phyloP scores from a whole-genome alignment of 2,329 filamentous ascomycete species.

The Aspergillus tubingensis region DNA sequence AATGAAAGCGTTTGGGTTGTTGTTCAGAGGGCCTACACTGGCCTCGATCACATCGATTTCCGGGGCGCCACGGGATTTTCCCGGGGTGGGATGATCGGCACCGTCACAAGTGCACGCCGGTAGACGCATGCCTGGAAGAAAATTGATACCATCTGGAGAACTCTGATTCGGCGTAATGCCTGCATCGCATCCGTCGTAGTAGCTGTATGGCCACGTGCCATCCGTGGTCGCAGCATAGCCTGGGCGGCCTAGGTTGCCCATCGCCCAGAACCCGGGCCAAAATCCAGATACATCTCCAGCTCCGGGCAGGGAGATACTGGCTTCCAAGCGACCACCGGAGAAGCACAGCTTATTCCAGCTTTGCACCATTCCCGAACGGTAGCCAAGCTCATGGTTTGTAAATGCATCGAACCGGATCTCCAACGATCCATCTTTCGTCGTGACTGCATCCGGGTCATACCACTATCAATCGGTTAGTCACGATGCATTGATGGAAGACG shows the following conservation, averaged over 20 bases:
- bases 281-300: slow-evolving; percentile 67
- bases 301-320: slow-evolving; percentile 69
- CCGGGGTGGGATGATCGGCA: slow-evolving; percentile 66
- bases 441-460: slow-evolving; percentile 70
- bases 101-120: slow-evolving; percentile 67
- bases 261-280: slow-evolving; percentile 76
- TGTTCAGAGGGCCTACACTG: slow-evolving; percentile 57
- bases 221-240: slow-evolving; percentile 71
- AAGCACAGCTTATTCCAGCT: slow-evolving; percentile 75
- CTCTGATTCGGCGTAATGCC: slow-evolving; percentile 74
- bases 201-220: slow-evolving; percentile 74
- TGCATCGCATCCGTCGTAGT: slow-evolving; percentile 66
- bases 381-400: slow-evolving; percentile 65
- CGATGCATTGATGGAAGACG: background rate
- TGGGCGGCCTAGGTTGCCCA: slow-evolving; percentile 71
- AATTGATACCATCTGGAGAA: slow-evolving; percentile 65
- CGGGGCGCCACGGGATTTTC: slow-evolving; percentile 66
- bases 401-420: slow-evolving; percentile 67
- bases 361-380: slow-evolving; percentile 72
- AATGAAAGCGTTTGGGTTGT: slow-evolving; percentile 51
- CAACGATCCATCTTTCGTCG: slow-evolving; percentile 63
- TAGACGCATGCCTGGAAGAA: slow-evolving; percentile 68
- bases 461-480: slow-evolving; percentile 48
- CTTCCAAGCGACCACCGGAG: slow-evolving; percentile 69
- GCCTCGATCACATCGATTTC: slow-evolving; percentile 74